Evolutionary conservation across 2,329 filamentous ascomycete genomes (phyloP).

Genomic region (Fusarium solani-melongenae): DNA sequence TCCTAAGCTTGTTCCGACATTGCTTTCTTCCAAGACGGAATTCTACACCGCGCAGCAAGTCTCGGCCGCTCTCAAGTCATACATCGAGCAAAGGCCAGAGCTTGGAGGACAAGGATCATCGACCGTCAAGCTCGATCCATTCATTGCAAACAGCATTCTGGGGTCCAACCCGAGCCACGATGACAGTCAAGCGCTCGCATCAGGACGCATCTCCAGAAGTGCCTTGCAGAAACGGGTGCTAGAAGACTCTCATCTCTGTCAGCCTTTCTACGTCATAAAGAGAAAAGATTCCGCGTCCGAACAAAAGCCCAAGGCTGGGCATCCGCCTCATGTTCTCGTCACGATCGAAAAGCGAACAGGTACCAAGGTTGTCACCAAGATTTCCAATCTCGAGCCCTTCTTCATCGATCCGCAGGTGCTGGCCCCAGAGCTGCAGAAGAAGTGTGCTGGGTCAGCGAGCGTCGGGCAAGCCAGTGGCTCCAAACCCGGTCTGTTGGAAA

Average conservation of each 20-base stretch:
- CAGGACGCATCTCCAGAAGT: constrained; percentile 31
- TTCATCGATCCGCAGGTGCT: constrained; percentile 35
- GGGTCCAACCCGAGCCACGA: constrained; percentile 31
- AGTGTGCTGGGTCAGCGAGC: constrained; percentile 36
- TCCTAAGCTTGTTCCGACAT: constrained; percentile 32
- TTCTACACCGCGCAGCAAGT: constrained; percentile 33
- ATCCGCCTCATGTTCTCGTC: constrained; percentile 28
- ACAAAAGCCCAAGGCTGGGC: constrained; percentile 35
- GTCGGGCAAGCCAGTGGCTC: constrained; percentile 36
- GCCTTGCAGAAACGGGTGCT: constrained; percentile 34
- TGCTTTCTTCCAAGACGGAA: constrained; percentile 36
- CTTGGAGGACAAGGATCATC: constrained; percentile 29
- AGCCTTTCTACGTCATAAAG: constrained; percentile 33
- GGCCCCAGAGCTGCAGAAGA: constrained; percentile 38
- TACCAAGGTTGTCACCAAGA: constrained; percentile 38
- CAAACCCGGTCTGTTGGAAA: constrained; percentile 35
- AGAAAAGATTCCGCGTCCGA: constrained; percentile 13
- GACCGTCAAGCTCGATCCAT: constrained; percentile 32
- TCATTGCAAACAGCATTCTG: constrained; percentile 34
- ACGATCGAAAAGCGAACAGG: constrained; percentile 39
- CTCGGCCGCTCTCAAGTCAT: constrained; percentile 34
- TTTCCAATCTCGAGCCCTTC: constrained; percentile 38
- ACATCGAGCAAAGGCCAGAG: constrained; percentile 34
- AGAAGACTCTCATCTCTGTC: constrained; percentile 32
- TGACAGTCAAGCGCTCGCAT: constrained; percentile 28